Conservation (phyloP, 768 basidiomycete species). For the Gelatoporia subvermispora region DNA sequence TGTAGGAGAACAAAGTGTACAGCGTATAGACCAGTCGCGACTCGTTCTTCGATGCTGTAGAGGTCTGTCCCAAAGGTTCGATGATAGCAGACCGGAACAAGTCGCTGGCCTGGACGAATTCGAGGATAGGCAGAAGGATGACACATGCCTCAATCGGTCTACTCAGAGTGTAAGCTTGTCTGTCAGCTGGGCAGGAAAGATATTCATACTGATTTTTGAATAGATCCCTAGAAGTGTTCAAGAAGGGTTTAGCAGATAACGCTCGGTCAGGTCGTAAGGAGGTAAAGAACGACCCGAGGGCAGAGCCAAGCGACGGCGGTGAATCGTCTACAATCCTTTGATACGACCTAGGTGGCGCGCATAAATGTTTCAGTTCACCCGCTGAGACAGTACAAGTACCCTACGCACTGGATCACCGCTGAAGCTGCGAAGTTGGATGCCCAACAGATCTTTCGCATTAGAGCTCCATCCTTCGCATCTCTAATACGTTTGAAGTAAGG, state of each 20-base stretch:
- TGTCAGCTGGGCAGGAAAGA: neutral
- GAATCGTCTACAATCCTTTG: conserved; percentile 51
- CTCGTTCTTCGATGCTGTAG: conserved; percentile 16
- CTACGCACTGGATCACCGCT: conserved; percentile 44
- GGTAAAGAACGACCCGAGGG: conserved; percentile 47
- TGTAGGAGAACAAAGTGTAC: conserved; percentile 57
- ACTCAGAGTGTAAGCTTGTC: neutral
- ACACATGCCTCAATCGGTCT: conserved; percentile 63
- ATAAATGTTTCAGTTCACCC: neutral
- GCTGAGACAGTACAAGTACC: neutral
- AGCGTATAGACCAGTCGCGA: conserved; percentile 42
- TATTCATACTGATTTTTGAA: conserved; percentile 52
- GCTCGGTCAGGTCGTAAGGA: conserved; percentile 53
- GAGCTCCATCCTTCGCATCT: conserved; percentile 39
- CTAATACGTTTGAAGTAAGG: conserved; percentile 54
- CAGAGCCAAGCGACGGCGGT: conserved; percentile 43
- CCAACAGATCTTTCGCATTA: conserved; percentile 58
- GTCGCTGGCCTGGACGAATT: conserved; percentile 50
- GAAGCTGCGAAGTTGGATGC: conserved; percentile 49
- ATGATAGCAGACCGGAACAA: conserved; percentile 45
- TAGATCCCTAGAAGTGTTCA: conserved; percentile 44
- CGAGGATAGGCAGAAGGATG: conserved; percentile 54
- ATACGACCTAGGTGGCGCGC: conserved; percentile 40
- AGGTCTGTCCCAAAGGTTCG: conserved; percentile 22
- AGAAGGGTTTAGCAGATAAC: conserved; percentile 39